A percentile compares a stretch with the other conserved stretches of the same genome.
These are phyloP conservation scores for Linum trigynum DNA, from an alignment of 345 rosid genomes.

Conservation along the genomic window DNA sequence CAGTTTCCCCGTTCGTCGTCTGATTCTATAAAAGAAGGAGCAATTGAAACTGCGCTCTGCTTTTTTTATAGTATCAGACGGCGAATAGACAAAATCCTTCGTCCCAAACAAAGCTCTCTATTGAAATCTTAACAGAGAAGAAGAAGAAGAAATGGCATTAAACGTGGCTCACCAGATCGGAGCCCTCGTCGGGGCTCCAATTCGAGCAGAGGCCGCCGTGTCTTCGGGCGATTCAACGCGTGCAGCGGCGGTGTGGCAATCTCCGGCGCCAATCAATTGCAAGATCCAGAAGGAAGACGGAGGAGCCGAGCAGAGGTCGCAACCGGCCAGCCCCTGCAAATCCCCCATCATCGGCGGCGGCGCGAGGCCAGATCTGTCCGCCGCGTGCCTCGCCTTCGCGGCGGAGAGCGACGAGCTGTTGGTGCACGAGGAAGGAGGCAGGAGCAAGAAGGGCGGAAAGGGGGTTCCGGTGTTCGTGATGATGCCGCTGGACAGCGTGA, in stretches of 20 bases:
- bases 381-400: conserved; percentile 54
- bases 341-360: conserved; percentile 34
- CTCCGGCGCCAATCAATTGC: conserved; percentile 28
- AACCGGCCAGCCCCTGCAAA: conserved; percentile 64
- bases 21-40: too few relatives aligned
- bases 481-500: conserved; percentile 99
- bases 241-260: conserved; percentile 49
- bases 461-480: conserved; percentile 95
- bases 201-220: conserved; percentile 23
- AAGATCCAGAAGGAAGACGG: conserved; percentile 22
- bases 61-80: too few relatives aligned
- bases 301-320: conserved; percentile 24
- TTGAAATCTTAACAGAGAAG: too few relatives aligned
- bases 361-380: conserved; percentile 53
- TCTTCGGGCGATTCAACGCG: conserved; percentile 23
- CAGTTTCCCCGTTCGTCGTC: too few relatives aligned
- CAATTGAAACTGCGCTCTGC: too few relatives aligned
- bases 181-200: conserved; percentile 47
- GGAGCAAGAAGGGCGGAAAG: conserved; percentile 23
- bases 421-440: conserved; percentile 30
- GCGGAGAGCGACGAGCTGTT: conserved; percentile 10
- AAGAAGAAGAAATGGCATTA: conserved; percentile 49
- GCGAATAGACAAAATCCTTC: too few relatives aligned
- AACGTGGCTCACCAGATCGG: conserved; percentile 64
- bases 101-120: too few relatives aligned